Evolutionary conservation across 2,329 filamentous ascomycete species (phyloP).

Genomic region (Botrytis byssoidea): DNA sequence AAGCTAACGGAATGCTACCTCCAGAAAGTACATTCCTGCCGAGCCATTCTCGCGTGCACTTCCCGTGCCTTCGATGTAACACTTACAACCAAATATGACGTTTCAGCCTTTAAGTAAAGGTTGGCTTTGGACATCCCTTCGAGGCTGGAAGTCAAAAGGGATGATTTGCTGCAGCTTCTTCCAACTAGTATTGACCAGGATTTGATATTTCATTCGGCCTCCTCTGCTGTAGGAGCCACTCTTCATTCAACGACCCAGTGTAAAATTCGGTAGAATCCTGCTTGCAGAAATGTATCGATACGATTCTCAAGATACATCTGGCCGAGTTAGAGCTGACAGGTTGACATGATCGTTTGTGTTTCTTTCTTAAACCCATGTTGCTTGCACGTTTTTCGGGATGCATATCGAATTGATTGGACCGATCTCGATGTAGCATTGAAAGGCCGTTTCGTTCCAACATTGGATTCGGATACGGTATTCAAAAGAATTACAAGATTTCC

Average conservation of each 20-base stretch:
- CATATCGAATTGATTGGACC: background rate
- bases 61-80: background rate
- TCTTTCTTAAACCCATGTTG: background rate
- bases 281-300: background rate
- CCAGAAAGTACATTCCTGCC: background rate
- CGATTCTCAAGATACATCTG: background rate
- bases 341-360: background rate
- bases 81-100: background rate
- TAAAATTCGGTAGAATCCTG: background rate
- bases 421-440: background rate
- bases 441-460: no score
- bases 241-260: background rate
- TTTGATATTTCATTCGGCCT: background rate
- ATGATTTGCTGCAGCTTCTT: background rate
- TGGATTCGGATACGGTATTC: background rate
- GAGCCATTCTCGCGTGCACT: background rate
- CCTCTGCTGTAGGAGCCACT: background rate
- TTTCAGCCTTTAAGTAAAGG: background rate
- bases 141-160: background rate
- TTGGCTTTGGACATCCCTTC: background rate
- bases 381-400: background rate
- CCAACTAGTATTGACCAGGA: background rate
- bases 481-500: background rate
- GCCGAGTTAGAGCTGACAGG: background rate
- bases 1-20: conserved; percentile 7